Base-by-base conservation (phyloP, 202 grass and related monocot genomes). In the Digitaria exilis region DNA sequence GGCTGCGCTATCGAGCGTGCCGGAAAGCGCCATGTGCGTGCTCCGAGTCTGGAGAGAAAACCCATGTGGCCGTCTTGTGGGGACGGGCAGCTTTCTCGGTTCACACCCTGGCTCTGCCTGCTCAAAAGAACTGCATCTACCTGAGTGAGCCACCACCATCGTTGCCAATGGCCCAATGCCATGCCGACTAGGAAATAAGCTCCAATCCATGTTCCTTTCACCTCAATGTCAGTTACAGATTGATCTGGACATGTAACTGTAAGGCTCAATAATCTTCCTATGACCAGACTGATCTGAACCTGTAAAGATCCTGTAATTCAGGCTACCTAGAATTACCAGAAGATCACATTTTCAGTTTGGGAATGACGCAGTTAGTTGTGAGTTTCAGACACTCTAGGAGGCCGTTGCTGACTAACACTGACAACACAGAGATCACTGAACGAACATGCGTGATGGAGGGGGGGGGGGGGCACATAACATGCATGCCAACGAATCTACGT, bases 21-120 rank as follows among this genome's bases (percentile, higher is more conserved):
- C 34, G 42, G 29, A 31, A 80, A 65, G 67, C 11, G 25, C 7
- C 70, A 89, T 88, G 87, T 81, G 77, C 54, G 0, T 60, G 45
- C 18, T 34, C 82, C 77, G 35, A 81, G 43, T 56, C 55, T 71
- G 71, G 77, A 69, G 64, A 81, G 82, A 71, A 85, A 55, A 19
- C 24, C 77, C 82, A 81, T 81, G 76, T 85, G 87, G 76, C 69
- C 70, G 25, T 68, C 87, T 84, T 88, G 87, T 88, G 86, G 82
- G 66, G 45, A 48, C 44, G 44, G 44, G 46, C 10, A 49, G 30
- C 57, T 32, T 24, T 5, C 59, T 31, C 5, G 0, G 34, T 48
- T 79, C 78, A 75, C 58, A 65, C 70, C n/a, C 32, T 9, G 57
- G n/a, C 80, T 65, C 80, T 65, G n/a, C 14, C 39, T 28, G 11